Conservation (phyloP, 108 stramenopile species). For the Fistulifera pelliculosa region DNA sequence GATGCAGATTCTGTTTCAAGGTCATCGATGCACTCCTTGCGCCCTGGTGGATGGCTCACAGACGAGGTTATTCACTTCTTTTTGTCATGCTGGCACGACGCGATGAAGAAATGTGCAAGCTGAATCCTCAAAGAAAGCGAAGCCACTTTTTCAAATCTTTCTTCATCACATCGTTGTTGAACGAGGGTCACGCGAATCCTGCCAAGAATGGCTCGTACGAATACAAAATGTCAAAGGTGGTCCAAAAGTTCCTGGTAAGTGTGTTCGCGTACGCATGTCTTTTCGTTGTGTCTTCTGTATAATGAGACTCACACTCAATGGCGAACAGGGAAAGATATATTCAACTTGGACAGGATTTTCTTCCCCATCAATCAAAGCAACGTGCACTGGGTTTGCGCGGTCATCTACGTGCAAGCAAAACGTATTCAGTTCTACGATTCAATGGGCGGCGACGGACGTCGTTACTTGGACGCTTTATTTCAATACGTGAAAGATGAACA, state of each 20-base stretch:
- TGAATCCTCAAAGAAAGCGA: slow-evolving; percentile 45
- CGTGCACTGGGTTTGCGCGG: slow-evolving; percentile 90
- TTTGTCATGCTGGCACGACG: slow-evolving; percentile 66
- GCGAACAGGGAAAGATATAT: slow-evolving; percentile 73
- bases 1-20: slow-evolving; percentile 70
- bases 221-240: slow-evolving; percentile 91
- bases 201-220: slow-evolving; percentile 62
- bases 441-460: slow-evolving; percentile 42
- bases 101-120: slow-evolving; percentile 62
- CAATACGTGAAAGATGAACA: slow-evolving; percentile 81
- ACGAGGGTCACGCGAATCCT: slow-evolving; percentile 48
- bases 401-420: slow-evolving; percentile 82
- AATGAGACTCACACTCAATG: background rate
- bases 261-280: background rate
- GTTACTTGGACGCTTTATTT: slow-evolving; percentile 56
- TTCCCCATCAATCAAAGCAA: slow-evolving; percentile 84
- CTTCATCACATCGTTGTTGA: slow-evolving; percentile 88
- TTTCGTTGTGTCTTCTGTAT: background rate
- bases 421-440: slow-evolving; percentile 76
- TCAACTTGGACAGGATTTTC: slow-evolving; percentile 84
- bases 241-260: slow-evolving; percentile 63
- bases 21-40: slow-evolving; percentile 48
- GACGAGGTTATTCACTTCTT: slow-evolving; percentile 97
- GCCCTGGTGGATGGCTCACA: slow-evolving; percentile 86
- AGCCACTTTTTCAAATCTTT: slow-evolving; percentile 93